phyloP scores from a whole-genome alignment of 495 filamentous ascomycete species.

The Penicillium paradoxum region DNA sequence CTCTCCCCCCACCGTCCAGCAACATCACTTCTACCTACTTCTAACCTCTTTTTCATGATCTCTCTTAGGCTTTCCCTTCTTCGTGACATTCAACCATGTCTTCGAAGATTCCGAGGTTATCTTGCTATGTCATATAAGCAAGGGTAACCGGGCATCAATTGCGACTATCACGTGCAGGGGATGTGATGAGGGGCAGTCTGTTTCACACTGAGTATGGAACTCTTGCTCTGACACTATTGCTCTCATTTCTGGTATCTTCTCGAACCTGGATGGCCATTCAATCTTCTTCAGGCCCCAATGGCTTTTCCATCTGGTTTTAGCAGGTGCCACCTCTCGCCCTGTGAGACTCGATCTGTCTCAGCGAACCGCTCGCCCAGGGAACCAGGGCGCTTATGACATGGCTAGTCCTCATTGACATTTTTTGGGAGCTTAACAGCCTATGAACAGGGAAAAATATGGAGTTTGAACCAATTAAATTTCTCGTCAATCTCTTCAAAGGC shows the following conservation, averaged over 20 bases:
- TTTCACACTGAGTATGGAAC: constrained; percentile 5
- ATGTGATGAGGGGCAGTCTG: constrained; percentile 18
- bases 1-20: neutral
- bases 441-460: constrained; percentile 10
- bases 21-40: neutral
- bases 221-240: constrained; percentile 6
- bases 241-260: neutral
- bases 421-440: constrained; percentile 28
- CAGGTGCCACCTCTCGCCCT: constrained; percentile 6
- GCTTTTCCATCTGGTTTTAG: constrained; percentile 8
- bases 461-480: constrained; percentile 17
- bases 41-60: too few relatives aligned
- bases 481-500: constrained; percentile 21
- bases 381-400: constrained; percentile 36
- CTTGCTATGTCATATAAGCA: constrained; percentile 11
- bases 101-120: too few relatives aligned
- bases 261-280: constrained; percentile 9
- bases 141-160: neutral
- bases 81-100: too few relatives aligned
- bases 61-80: too few relatives aligned
- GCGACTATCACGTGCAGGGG: constrained; percentile 12
- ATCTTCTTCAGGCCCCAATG: constrained; percentile 1
- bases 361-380: constrained; percentile 28
- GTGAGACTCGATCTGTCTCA: constrained; percentile 25
- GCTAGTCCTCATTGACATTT: constrained; percentile 28